Percentiles rank a stretch among this genome's conserved stretches.
phyloP scores from a whole-genome alignment of 345 rosid species.

The Erysimum cheiranthoides region DNA sequence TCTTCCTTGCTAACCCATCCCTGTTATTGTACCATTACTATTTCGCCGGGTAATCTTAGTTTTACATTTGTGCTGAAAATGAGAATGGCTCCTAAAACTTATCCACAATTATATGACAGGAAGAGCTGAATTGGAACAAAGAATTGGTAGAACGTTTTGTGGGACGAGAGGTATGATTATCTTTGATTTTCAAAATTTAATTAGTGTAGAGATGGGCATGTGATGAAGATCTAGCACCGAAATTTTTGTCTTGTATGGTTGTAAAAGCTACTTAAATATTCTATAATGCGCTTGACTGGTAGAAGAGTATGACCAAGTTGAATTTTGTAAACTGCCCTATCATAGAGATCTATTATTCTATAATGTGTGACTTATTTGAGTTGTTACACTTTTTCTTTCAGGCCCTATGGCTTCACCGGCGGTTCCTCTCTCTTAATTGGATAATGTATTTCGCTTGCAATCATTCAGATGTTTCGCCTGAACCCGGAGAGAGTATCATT shows the following conservation, averaged over 20 bases:
- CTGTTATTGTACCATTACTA: not conserved
- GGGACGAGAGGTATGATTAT: constrained; percentile 76
- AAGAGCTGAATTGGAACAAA: constrained; percentile 86
- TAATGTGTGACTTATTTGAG: constrained; percentile 16
- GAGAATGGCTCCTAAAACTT: constrained; percentile 8
- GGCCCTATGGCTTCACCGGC: constrained; percentile 90
- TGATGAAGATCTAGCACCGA: not conserved
- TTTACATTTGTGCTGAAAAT: constrained; percentile 14
- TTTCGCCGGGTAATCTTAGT: not conserved
- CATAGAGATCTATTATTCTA: not conserved
- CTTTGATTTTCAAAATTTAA: not conserved
- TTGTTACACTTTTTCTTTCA: constrained; percentile 39
- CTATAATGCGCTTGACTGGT: not conserved
- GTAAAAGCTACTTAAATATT: not conserved
- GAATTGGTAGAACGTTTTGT: constrained; percentile 64
- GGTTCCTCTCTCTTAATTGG: constrained; percentile 72
- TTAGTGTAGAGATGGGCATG: constrained; percentile 13
- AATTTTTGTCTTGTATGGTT: not conserved
- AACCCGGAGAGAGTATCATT: constrained; percentile 19
- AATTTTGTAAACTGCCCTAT: not conserved
- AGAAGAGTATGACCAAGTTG: constrained; percentile 1
- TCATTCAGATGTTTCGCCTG: constrained; percentile 24
- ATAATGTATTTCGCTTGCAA: constrained; percentile 50
- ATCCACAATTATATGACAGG: constrained; percentile 54
- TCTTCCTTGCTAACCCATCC: constrained; percentile 2